Conservation (phyloP, 164 flowering plant species). For the Magnolia sinica region DNA sequence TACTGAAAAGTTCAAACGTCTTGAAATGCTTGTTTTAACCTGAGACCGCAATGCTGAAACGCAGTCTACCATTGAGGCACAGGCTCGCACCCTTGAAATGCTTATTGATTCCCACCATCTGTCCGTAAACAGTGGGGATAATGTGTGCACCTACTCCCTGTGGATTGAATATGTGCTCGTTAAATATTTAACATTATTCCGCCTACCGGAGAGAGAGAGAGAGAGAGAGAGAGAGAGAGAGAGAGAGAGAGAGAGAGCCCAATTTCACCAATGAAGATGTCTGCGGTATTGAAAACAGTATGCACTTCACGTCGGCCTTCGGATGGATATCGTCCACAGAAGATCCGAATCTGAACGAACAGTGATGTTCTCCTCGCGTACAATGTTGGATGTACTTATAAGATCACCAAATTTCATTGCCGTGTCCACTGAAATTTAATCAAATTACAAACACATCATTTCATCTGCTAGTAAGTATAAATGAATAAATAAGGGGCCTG, state of each 20-base stretch:
- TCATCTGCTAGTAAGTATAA: background rate
- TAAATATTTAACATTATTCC: too few species aligned
- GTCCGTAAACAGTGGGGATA: too few species aligned
- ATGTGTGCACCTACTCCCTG: too few species aligned
- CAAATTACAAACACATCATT: constrained; percentile 1
- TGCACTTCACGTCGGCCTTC: constrained; percentile 17
- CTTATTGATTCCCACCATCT: too few species aligned
- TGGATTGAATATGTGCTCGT: too few species aligned
- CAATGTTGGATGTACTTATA: constrained; percentile 83
- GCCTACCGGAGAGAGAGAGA: too few species aligned
- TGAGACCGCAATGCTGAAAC: too few species aligned
- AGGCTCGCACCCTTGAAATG: too few species aligned
- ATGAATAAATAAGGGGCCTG: background rate
- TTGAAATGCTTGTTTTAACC: too few species aligned
- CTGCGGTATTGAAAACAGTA: background rate
- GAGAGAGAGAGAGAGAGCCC: background rate
- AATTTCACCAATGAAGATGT: background rate
- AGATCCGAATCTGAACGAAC: constrained; percentile 82
- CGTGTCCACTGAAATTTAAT: constrained; percentile 50
- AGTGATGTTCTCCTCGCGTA: constrained; percentile 55
- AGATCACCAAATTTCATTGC: constrained; percentile 85
- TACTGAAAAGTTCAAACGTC: too few species aligned
- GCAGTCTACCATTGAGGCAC: too few species aligned
- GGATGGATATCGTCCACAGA: constrained; percentile 91
- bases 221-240: background rate